Evolutionary conservation across 2,329 filamentous ascomycete genomes (phyloP), one percentile per base, ranked within the genome.

Genomic region (Aspergillus hortae): DNA sequence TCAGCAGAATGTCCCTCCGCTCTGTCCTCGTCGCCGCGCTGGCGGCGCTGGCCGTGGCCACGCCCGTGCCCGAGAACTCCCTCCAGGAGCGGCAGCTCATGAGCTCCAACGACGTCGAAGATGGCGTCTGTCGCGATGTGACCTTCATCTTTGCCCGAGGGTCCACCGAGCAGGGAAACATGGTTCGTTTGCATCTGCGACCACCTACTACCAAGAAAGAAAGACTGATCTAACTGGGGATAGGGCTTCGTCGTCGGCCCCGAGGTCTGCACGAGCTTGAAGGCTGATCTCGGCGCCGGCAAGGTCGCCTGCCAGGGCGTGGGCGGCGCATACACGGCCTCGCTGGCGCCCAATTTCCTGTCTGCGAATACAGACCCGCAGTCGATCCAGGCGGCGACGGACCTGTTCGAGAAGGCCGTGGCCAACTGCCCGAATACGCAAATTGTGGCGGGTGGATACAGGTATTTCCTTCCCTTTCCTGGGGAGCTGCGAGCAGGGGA

Each of bases 381-480:
- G 2, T 56, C 56, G 30, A 77, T 79, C 51, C 49, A 63, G 1
- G 75, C 75, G 49, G 75, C 73, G 32, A 68, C 67, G 21, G 61
- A 65, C 4, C 68, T 76, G 32, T 74, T 78, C 59, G 59, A 66
- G 3, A 49, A 71, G 19, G 75, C 77, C 12, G 56, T 66, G 59
- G 60, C 61, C 9, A 76, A 76, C 56, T 80, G 77, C 49, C 76
- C 76, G 7, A 60, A 71, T 17, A 66, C 76, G 0, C 64, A 69
- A 38, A 69, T 79, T 23, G 64, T 77, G 1, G 71, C 74, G 2
- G 76, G 72, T 41, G 77, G 76, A 6, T 68, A 68, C 48, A 75
- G 73, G 73, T 74, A 56, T 59, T 61, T 14, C 6, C 10, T 0
- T 19, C 12, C 17, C 4, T 12, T 30, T 30, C 2, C 9, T 6